These are phyloP conservation scores for Akebia trifoliata DNA, from an alignment of 164 flowering plant genomes.

Conservation along the genomic window DNA sequence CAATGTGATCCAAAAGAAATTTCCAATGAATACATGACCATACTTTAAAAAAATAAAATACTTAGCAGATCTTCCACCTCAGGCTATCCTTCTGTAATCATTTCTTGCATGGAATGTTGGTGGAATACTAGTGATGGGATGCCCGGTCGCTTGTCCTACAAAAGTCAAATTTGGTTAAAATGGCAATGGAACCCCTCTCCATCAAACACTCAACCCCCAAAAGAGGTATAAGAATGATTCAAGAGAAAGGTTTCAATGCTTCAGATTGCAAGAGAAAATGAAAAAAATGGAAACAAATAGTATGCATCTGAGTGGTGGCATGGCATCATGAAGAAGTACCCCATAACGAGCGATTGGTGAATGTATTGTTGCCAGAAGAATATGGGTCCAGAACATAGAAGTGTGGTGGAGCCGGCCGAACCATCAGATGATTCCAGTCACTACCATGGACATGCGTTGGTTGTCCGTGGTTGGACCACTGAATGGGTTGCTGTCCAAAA, in stretches of 20 bases:
- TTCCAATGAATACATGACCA: slow-evolving; percentile 23
- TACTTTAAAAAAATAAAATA: slow-evolving; percentile 5
- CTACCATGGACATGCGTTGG: slow-evolving; percentile 33
- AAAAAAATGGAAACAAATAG: too few relatives aligned
- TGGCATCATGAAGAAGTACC: slow-evolving; percentile 41
- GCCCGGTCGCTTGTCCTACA: slow-evolving; percentile 64
- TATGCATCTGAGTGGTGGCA: too few relatives aligned
- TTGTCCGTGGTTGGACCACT: slow-evolving; percentile 45
- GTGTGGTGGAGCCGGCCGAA: slow-evolving; percentile 44
- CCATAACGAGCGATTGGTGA: slow-evolving; percentile 50
- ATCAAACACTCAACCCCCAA: too few relatives aligned
- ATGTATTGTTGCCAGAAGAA: slow-evolving; percentile 57
- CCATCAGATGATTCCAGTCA: slow-evolving; percentile 53
- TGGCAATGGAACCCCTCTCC: not conserved
- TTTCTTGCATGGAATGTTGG: slow-evolving; percentile 65
- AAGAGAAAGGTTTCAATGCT: too few relatives aligned
- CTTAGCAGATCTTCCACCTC: slow-evolving; percentile 16
- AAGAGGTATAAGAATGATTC: too few relatives aligned
- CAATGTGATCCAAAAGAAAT: slow-evolving; percentile 13
- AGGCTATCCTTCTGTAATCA: slow-evolving; percentile 61
- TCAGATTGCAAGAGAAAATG: too few relatives aligned
- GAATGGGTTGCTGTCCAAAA: slow-evolving; percentile 64
- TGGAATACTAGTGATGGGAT: slow-evolving; percentile 46
- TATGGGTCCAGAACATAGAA: slow-evolving; percentile 42
- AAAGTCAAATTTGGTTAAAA: slow-evolving; percentile 13